A percentile compares a stretch with the other conserved stretches of the same genome.
Conservation (phyloP, 202 grass and related monocot species). For the Schoenoplectus tabernaemontani region DNA sequence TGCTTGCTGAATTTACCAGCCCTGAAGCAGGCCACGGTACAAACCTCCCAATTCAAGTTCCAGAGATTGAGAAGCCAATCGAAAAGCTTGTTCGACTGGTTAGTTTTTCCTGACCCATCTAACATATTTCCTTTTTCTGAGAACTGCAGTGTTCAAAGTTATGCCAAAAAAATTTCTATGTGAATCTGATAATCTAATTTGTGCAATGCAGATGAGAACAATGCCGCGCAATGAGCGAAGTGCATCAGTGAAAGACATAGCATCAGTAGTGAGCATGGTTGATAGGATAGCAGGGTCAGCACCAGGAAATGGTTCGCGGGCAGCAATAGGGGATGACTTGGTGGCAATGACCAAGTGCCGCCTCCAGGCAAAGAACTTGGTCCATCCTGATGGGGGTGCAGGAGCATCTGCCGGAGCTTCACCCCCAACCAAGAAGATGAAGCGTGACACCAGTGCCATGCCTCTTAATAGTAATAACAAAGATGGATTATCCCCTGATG, state of each 20-base stretch:
- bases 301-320: slow-evolving; percentile 92
- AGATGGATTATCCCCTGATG: slow-evolving; percentile 24
- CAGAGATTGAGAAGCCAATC: slow-evolving; percentile 62
- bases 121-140: not conserved
- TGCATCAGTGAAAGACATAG: slow-evolving; percentile 75
- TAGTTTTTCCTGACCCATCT: slow-evolving; percentile 25
- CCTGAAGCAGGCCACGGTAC: slow-evolving; percentile 56
- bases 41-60: slow-evolving; percentile 47
- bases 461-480: slow-evolving; percentile 65
- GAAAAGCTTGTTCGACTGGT: slow-evolving; percentile 84
- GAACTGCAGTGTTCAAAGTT: not conserved
- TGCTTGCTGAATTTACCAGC: slow-evolving; percentile 78
- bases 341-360: slow-evolving; percentile 98
- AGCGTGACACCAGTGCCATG: slow-evolving; percentile 91
- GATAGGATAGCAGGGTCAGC: slow-evolving; percentile 98
- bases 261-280: slow-evolving; percentile 88
- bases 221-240: slow-evolving; percentile 33
- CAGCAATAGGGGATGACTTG: slow-evolving; percentile 91
- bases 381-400: slow-evolving; percentile 60
- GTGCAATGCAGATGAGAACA: not conserved
- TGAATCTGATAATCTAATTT: not conserved
- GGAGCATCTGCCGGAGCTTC: too few species aligned
- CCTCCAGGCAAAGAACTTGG: slow-evolving; percentile 86
- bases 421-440: slow-evolving; percentile 67
- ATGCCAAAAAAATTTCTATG: not conserved